A percentile compares a stretch with the other conserved stretches of the same genome.
Conservation (phyloP, 2,329 filamentous ascomycete genomes). For the Fusarium torulosum region DNA sequence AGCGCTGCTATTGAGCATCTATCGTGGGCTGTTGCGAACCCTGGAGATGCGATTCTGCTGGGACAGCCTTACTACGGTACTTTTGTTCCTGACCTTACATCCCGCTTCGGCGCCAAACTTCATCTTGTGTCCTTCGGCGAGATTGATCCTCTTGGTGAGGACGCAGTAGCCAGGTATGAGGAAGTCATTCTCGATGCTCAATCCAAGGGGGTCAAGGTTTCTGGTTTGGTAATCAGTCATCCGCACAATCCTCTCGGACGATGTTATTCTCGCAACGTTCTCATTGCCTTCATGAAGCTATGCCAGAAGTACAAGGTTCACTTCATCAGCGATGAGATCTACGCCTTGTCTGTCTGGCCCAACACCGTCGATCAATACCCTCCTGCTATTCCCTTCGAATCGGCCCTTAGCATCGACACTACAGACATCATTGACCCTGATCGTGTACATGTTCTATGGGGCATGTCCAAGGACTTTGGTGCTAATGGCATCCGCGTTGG, state of each 20-base stretch:
- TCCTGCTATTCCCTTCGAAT: slow-evolving; percentile 57
- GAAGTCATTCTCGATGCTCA: slow-evolving; percentile 55
- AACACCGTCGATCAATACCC: slow-evolving; percentile 52
- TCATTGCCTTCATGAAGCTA: slow-evolving; percentile 59
- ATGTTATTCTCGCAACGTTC: slow-evolving; percentile 57
- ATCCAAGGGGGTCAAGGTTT: slow-evolving; percentile 56
- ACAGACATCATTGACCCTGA: slow-evolving; percentile 60
- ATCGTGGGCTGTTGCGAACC: slow-evolving; percentile 56
- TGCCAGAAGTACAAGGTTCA: slow-evolving; percentile 64
- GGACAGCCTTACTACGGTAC: slow-evolving; percentile 62
- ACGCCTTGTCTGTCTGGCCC: slow-evolving; percentile 65
- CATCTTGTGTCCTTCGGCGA: slow-evolving; percentile 59
- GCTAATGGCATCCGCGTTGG: slow-evolving; percentile 68
- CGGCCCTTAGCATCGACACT: slow-evolving; percentile 59
- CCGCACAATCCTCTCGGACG: slow-evolving; percentile 66
- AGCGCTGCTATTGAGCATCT: slow-evolving; percentile 57
- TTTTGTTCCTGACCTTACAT: slow-evolving; percentile 60
- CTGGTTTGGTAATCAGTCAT: slow-evolving; percentile 63
- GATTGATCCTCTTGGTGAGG: slow-evolving; percentile 57
- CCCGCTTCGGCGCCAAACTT: slow-evolving; percentile 58
- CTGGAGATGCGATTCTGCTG: slow-evolving; percentile 57
- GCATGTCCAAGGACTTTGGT: slow-evolving; percentile 66
- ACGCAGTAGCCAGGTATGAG: slow-evolving; percentile 61
- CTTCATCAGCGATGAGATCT: slow-evolving; percentile 63
- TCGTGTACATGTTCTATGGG: slow-evolving; percentile 65